Evolutionary conservation across 371 early-diverging fungal species (phyloP), one percentile per base, ranked within the genome.

Genomic region (Cokeromyces recurvatus): DNA sequence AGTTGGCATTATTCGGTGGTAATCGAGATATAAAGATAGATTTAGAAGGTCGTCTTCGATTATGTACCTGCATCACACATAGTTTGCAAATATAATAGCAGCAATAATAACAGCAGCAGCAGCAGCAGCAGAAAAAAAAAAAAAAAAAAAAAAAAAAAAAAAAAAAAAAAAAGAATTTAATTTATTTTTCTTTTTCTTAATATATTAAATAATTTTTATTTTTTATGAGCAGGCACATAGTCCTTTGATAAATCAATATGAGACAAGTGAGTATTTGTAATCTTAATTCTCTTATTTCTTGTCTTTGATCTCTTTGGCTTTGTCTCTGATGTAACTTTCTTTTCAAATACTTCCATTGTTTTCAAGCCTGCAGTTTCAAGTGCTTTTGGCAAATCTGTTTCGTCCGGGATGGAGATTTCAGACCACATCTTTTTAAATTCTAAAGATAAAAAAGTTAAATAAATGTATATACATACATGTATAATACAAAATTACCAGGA

Each of bases 251-350:
- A 66, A 68, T 92, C 92, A 46, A 90, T 77, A 36, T 81, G 84
- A 25, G 83, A 78, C 73, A 92, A 77, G 60, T 92, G 92, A 29
- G 89, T 89, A 53, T 92, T 92, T 10, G 90, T 90, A 48, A 91
- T 86, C 63, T 89, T 88, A 53, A 87, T 81, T 62, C 82, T 84
- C 43, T 91, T 67, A 65, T 83, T 83, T 38, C 85, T 60, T 32
- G 84, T 77, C 57, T 83, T 83, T 19, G 78, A 74, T 55, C 78
- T 72, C 59, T 82, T 77, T 11, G 76, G 68, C 27, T 81, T 85
- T 4, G 72, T 66, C 44, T 81, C 81, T 4, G 74, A 53, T 14
- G 70, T 66, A n/a, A 77, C 74, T 53, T 84, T 82, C 64, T 77
- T 77, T 59, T 82, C 77, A 57, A 82, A 85, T 4, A 85, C 85